Evolutionary conservation across 2,329 filamentous ascomycete species (phyloP), one percentile per base, ranked within the genome.

Genomic region (Chaetomiaceae sp.): DNA sequence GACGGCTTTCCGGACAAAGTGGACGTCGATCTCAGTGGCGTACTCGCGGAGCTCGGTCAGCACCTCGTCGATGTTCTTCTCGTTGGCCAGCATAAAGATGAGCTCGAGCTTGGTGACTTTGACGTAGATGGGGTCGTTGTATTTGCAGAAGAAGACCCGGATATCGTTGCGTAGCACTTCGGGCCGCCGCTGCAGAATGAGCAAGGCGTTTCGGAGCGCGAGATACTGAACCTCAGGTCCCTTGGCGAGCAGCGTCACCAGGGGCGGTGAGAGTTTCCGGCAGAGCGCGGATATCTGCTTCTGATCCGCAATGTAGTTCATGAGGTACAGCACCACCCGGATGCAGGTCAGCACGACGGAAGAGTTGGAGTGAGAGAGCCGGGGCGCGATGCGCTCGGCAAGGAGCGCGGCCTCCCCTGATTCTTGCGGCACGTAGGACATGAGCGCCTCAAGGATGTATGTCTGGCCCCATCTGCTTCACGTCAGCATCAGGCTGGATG

Each of bases 81-180:
- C 90, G 30, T 83, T 96, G 7, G 93, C 93, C 54, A 99, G 79
- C 93, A 97, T 99, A 70, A 99, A 99, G 59, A 99, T 97, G 61
- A 99, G 80, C 70, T 99, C 93, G 44, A 99, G 78, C 71, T 99
- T 99, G 14, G 93, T 99, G 45, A 99, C 93, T 70, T 99, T 99
- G 72, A 99, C 93, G 67, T 97, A 99, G 58, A 99, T 99, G 0
- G 93, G 93, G 65, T 99, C 93, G 68, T 99, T 99, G 72, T 99
- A 99, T 76, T 99, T 99, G 82, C 93, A 99, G 72, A 99, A 99
- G 73, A 99, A 99, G 27, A 99, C 93, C 41, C 93, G 83, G 56
- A 99, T 97, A 68, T 99, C 93, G 69, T 96, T 97, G 57, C 90
- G 83, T 48, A 99, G 71, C 8, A 99, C 92, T 63, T 97, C 93